Evolutionary conservation across 495 filamentous ascomycete genomes (phyloP), one percentile per base, ranked within the genome.

Genomic region (Neurospora sp.): DNA sequence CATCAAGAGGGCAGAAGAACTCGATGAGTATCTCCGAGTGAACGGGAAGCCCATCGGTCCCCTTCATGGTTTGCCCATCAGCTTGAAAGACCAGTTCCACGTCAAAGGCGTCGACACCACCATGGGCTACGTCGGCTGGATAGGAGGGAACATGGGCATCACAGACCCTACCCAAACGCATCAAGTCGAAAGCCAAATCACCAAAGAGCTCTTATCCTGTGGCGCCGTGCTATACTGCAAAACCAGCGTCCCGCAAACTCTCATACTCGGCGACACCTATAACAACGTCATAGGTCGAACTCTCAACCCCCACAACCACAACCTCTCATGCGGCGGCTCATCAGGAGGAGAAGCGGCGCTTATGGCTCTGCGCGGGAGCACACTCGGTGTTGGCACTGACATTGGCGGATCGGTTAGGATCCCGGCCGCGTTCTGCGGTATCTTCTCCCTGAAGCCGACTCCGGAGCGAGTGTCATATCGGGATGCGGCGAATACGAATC

Each of bases 211-310:
- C 2, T 73, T 82, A 37, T 72, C 79, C 3, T 77, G 78, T 0
- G 86, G 86, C 4, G 86, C 90, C 0, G 83, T 92, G 5, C 80
- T 92, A 31, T 89, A 88, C 75, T 85, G 85, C 77, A 93, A 92
- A 91, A 72, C 91, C n/a, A 89, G 85, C 68, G 72, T 89, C 16
- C 89, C 88, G 12, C 87, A 89, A 73, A 86, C 84, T 1, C 78
- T 89, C 35, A 83, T 90, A 78, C 79, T 84, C 18, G 78, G 81
- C 4, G 87, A 89, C 70, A 82, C 87, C 0, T 80, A 86, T 22
- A 92, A 91, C 78, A 91, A 92, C 75, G 79, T 93, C 39, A 88
- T 92, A 72, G 90, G 91, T 9, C 82, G 87, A 6, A 89, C 87
- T 0, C 79, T 89, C 16, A 93, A 94, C 78, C 91, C 91, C 0